Conservation (phyloP, 306 rosid species). For the Dalbergia cochinchinensis region DNA sequence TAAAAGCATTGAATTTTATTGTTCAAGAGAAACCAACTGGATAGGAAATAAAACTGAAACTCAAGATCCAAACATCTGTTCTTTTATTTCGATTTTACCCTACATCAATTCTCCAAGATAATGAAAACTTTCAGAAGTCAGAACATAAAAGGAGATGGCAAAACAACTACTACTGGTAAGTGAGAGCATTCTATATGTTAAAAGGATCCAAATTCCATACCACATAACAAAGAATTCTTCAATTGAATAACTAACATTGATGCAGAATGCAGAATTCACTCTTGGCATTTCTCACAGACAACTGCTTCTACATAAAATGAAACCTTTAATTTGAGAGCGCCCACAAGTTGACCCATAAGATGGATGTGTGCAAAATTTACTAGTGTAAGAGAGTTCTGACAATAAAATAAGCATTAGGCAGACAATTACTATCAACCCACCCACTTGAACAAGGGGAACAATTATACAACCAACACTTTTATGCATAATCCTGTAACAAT, state of each 20-base stretch:
- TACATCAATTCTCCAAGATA: slow-evolving; percentile 10
- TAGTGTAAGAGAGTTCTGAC: background rate
- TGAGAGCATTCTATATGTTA: background rate
- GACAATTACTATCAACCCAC: slow-evolving; percentile 8
- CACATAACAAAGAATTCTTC: slow-evolving; percentile 4
- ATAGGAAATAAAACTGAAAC: slow-evolving; percentile 24
- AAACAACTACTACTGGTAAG: background rate
- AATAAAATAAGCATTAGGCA: slow-evolving; percentile 4
- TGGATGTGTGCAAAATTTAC: background rate
- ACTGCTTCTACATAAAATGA: background rate
- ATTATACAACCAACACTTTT: slow-evolving; percentile 4
- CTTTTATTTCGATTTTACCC: background rate
- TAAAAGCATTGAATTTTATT: slow-evolving; percentile 4
- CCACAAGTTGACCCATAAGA: background rate
- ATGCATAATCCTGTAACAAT: background rate
- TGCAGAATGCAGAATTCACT: background rate
- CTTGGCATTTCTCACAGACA: background rate
- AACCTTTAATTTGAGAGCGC: background rate
- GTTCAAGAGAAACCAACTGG: slow-evolving; percentile 26
- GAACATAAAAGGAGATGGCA: slow-evolving; percentile 14
- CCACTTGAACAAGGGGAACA: slow-evolving; percentile 20
- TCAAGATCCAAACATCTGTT: slow-evolving; percentile 4
- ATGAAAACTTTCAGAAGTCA: slow-evolving; percentile 14
- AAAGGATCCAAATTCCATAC: background rate
- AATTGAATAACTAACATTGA: slow-evolving; percentile 5